Evolutionary conservation across 2,329 filamentous ascomycete species (phyloP).

Genomic region (Alternaria alternata): DNA sequence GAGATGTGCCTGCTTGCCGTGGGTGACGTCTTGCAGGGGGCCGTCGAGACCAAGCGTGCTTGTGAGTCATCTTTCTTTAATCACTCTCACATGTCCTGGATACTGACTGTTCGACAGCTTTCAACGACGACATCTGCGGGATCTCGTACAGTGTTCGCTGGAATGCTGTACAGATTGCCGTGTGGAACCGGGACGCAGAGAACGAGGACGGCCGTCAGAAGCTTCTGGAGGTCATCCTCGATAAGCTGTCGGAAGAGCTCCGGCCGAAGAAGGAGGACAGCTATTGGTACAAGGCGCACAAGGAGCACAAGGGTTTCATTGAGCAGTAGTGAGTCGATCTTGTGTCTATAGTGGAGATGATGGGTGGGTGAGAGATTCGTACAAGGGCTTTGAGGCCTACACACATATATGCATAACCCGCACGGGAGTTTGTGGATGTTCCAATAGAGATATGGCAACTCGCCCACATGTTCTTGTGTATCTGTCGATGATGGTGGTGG

Average conservation of each 20-base stretch:
- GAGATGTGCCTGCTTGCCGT: constrained; percentile 83
- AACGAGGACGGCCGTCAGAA: constrained; percentile 81
- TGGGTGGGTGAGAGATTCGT: neutral
- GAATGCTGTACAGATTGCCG: constrained; percentile 85
- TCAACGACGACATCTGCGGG: constrained; percentile 84
- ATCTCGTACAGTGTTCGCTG: constrained; percentile 87
- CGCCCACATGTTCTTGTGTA: neutral
- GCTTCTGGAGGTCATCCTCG: constrained; percentile 75
- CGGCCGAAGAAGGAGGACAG: constrained; percentile 68
- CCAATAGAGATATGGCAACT: neutral
- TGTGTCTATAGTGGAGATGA: neutral
- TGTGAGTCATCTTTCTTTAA: constrained; percentile 58
- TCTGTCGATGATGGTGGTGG: neutral
- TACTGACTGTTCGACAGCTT: constrained; percentile 36
- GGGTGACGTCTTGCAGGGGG: constrained; percentile 79
- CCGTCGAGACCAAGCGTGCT: constrained; percentile 66
- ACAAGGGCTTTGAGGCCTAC: neutral
- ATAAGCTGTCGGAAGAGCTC: constrained; percentile 76
- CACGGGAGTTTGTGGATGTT: constrained; percentile 5
- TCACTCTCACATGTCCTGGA: neutral
- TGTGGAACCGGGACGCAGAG: constrained; percentile 91
- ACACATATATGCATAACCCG: constrained; percentile 2
- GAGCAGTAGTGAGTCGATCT: constrained; percentile 24
- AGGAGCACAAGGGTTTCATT: constrained; percentile 81
- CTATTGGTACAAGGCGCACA: constrained; percentile 89